Base-by-base conservation (phyloP, 805 yeast species). In the Barnettozyma salicaria region DNA sequence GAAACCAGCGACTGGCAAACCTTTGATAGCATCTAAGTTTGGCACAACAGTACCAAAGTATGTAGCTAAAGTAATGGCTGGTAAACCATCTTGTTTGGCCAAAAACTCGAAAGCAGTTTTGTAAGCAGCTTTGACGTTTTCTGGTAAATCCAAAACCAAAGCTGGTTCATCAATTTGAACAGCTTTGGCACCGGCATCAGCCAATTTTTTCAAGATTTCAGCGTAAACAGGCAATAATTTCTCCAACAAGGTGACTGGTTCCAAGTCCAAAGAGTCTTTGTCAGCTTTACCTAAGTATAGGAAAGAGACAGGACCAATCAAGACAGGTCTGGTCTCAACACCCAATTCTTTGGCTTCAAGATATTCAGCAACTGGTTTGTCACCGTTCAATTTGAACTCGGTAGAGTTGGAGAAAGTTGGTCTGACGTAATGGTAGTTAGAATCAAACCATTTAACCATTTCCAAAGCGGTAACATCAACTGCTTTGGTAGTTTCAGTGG, bases 381-480 rank as follows among this genome's bases (percentile, higher is more conserved):
- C 72, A 61, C 96, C 95, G 68, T 82, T 87, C 67, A 92, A 83
- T 76, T 92, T 89, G 85, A 92, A 92, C 60, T 80, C 80, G 49
- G 97, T 90, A 54, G 87, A 76, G 76, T 88, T 80, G 40, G 96
- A 84, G 76, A 92, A 89, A 53, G 98, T 92, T 68, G 98, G 98
- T 77, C 98, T 86, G 60, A 92, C 97, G 68, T 92, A 92, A 72
- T 92, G 98, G 86, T 92, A 92, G 87, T 92, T 92, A 50, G 97
- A 85, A 71, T 92, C 98, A 58, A 92, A 92, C 98, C 98, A 92
- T 77, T 92, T 92, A 56, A 92, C 98, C 98, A 92, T 92, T 78
- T 92, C 95, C 64, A 87, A 77, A 58, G 98, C 98, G 48, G 97
- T 90, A 45, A 92, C 98, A 68, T 92, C 98, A 55, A 92, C 96